phyloP scores from a whole-genome alignment of 2,329 filamentous ascomycete genomes.

The Penicillium sp. region DNA sequence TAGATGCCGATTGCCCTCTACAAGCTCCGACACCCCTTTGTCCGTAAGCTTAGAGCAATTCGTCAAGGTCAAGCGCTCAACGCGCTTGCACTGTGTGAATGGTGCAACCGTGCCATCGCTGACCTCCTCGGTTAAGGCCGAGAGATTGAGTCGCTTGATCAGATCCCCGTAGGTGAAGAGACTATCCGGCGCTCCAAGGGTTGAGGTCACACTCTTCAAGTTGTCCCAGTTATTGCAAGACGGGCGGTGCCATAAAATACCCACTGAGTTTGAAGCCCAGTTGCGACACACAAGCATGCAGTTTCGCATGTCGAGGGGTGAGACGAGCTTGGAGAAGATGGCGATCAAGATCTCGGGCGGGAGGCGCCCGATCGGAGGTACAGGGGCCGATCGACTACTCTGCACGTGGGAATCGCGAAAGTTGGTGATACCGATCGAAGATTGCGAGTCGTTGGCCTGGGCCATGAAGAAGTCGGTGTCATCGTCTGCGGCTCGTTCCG shows the following conservation, averaged over 20 bases:
- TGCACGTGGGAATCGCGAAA: conserved; percentile 70
- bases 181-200: conserved; percentile 68
- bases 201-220: conserved; percentile 75
- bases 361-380: conserved; percentile 71
- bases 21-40: conserved; percentile 72
- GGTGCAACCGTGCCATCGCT: conserved; percentile 87
- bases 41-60: conserved; percentile 86
- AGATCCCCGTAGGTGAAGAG: conserved; percentile 89
- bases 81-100: conserved; percentile 78
- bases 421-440: conserved; percentile 78
- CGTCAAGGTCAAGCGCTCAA: conserved; percentile 90
- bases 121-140: conserved; percentile 69
- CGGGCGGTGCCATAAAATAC: conserved; percentile 90
- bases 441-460: conserved; percentile 84
- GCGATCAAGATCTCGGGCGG: conserved; percentile 93
- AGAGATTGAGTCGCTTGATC: conserved; percentile 88
- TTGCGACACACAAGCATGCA: conserved; percentile 93
- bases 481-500: conserved; percentile 66
- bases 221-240: conserved; percentile 84
- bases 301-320: conserved; percentile 72
- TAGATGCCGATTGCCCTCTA: conserved; percentile 75
- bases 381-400: conserved; percentile 40
- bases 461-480: conserved; percentile 91
- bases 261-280: conserved; percentile 90
- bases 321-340: conserved; percentile 81